Evolutionary conservation across 352 stramenopile species (phyloP), one percentile per base, ranked within the genome.

Genomic region (Phytophthora ramorum): DNA sequence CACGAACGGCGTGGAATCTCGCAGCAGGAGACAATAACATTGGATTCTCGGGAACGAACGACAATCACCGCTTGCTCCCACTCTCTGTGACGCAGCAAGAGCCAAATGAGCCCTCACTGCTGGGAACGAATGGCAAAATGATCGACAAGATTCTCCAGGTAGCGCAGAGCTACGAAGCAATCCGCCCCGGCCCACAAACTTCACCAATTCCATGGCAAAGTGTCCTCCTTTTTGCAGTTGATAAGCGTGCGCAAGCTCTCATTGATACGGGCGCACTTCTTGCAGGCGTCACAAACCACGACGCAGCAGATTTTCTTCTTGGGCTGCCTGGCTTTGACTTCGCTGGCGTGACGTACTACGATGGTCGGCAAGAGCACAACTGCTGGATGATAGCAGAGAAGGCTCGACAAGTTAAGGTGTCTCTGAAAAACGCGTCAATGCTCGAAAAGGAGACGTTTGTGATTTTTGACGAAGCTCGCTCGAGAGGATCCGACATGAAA

Each of bases 1-100:
- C 75, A 7, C 69, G 85, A 51, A 97, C 75, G 13, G 74, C 91
- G 12, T 98, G 91, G 90, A 81, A 97, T 68, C 57, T 97, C 30
- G 88, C 83, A 13, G 59, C 81, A 14, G 89, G 89, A 1, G 51
- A 71, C 2, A 71, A 62, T 0, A 82, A 81, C 19, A 75, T 96
- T 17, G 91, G 91, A 2, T 97, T 98, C 55, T 97, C 89, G 0
- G 92, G 90, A 0, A 98, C 91, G 12, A 97, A 97, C 58, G 91
- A 97, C 60, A 97, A 92, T 28, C 87, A 96, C 13, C 73, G 72
- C 0, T 47, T 97, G 51, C 69, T 97, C 4, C 91, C 90, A 3
- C 22, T 88, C 0, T 81, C 90, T 16, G 82, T 97, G 20, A 53
- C 45, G 0, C 89, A 97, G 57, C 68, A 53, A 10, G 84, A 93